Percentiles rank a stretch among this genome's conserved stretches.
Evolutionary conservation across 2,329 filamentous ascomycete genomes (phyloP).

Genomic region (Proliferodiscus dingleyae): DNA sequence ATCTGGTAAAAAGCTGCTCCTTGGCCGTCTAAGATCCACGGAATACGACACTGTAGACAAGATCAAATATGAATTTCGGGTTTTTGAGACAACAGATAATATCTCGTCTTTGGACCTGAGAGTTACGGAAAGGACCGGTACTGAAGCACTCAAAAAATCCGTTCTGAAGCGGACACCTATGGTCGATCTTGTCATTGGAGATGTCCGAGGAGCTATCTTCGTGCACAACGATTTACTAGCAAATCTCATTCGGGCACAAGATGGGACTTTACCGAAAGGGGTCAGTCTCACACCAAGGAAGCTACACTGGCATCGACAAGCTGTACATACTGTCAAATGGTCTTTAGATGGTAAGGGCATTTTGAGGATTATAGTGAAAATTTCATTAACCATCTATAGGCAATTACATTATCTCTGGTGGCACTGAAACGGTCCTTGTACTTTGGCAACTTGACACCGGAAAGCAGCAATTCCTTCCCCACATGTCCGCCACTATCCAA

Average conservation of each 20-base stretch:
- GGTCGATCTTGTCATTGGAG: conserved; percentile 75
- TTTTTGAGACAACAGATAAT: conserved; percentile 55
- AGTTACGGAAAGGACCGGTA: conserved; percentile 29
- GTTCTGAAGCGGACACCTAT: conserved; percentile 34
- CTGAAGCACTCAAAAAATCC: conserved; percentile 26
- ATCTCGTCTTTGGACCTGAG: conserved; percentile 65
- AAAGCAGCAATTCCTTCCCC: conserved; percentile 78
- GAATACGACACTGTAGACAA: conserved; percentile 35
- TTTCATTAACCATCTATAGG: conserved; percentile 47
- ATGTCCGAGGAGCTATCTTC: conserved; percentile 70
- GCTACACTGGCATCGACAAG: conserved; percentile 86
- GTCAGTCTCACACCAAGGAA: conserved; percentile 49
- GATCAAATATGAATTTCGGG: conserved; percentile 51
- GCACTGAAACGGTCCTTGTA: conserved; percentile 81
- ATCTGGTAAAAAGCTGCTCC: conserved; percentile 48
- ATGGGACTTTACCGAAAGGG: conserved; percentile 17
- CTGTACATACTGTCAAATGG: conserved; percentile 83
- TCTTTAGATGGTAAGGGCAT: conserved; percentile 80
- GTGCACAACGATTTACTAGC: conserved; percentile 72
- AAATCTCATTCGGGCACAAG: conserved; percentile 43
- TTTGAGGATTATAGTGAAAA: too few species aligned
- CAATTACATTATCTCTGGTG: conserved; percentile 91
- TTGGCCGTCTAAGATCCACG: conserved; percentile 48
- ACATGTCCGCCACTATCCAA: conserved; percentile 80
- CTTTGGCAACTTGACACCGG: conserved; percentile 91